Evolutionary conservation across 495 filamentous ascomycete genomes (phyloP), one percentile per base, ranked within the genome.

Genomic region (Neurospora terricola): DNA sequence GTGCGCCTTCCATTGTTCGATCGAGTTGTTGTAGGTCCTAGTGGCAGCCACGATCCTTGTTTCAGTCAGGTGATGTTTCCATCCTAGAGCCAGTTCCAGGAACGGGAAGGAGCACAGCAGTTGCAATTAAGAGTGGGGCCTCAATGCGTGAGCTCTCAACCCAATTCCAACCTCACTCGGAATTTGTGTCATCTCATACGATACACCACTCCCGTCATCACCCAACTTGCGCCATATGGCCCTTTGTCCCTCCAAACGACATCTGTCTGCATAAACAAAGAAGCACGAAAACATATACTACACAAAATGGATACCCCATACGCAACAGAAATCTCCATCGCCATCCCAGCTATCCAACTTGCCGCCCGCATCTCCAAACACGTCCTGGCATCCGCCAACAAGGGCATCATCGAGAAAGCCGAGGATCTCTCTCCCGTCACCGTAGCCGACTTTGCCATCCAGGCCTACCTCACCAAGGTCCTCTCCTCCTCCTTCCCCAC

Each of bases 391-490:
- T 75, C 76, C 36, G 70, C 68, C 30, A 73, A 79, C 70, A 76
- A 69, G 43, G 72, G 75, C 37, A 39, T 42, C 54, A 43, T 79
- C 27, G 78, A 81, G 69, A 92, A 92, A 76, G 54, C 54, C 54
- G 84, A 82, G 71, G 89, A 92, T 75, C 79, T 84, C 9, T 87
- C 84, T 36, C 88, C 89, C 8, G 89, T 91, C 37, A 91, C 90
- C 3, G 84, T 91, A n/a, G 89, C 88, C 76, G 90, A 92, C 75
- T 91, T 91, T 75, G 89, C 87, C 71, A 87, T 90, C 48, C 90
- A 92, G 78, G 87, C 89, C 23, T 80, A 91, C 5, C 85, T 92
- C 34, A 87, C 89, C 66, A 82, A 82, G 40, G 87, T 87, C 0
- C 78, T 92, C 38, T 82, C 85, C 73, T 69, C 78, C 62, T 80